Conservation (phyloP, 2,329 filamentous ascomycete species). For the Talaromyces amestolkiae region DNA sequence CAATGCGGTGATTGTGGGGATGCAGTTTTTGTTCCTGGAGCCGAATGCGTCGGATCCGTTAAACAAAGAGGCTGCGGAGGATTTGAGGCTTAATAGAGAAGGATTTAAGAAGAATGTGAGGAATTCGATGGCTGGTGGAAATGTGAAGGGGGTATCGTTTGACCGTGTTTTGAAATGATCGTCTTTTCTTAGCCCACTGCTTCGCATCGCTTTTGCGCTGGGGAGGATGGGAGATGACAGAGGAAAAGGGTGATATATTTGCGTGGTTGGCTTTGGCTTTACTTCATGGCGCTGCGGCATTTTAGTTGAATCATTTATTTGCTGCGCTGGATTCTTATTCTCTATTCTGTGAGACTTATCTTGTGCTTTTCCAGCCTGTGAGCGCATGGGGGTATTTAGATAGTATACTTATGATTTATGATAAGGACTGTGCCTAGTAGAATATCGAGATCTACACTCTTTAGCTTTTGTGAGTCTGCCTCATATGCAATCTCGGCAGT, state of each 20-base stretch:
- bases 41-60: conserved; percentile 96
- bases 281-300: conserved; percentile 11
- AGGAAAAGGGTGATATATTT: neutral
- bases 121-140: conserved; percentile 75
- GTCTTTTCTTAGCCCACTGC: neutral
- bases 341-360: neutral
- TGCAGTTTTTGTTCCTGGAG: conserved; percentile 97
- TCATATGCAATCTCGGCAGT: neutral
- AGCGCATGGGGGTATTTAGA: neutral
- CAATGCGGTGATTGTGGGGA: conserved; percentile 91
- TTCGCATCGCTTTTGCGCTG: neutral
- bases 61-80: conserved; percentile 96
- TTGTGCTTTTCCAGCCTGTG: neutral
- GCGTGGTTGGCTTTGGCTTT: neutral
- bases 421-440: neutral
- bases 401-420: conserved; percentile 3
- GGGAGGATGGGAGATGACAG: neutral
- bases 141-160: conserved; percentile 69
- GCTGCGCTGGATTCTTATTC: neutral
- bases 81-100: conserved; percentile 80
- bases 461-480: neutral
- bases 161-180: conserved; percentile 71
- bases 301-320: neutral
- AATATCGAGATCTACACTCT: neutral
- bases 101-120: conserved; percentile 89